Evolutionary conservation across 257 asterid genomes (phyloP).

Genomic region (Catharanthus roseus): DNA sequence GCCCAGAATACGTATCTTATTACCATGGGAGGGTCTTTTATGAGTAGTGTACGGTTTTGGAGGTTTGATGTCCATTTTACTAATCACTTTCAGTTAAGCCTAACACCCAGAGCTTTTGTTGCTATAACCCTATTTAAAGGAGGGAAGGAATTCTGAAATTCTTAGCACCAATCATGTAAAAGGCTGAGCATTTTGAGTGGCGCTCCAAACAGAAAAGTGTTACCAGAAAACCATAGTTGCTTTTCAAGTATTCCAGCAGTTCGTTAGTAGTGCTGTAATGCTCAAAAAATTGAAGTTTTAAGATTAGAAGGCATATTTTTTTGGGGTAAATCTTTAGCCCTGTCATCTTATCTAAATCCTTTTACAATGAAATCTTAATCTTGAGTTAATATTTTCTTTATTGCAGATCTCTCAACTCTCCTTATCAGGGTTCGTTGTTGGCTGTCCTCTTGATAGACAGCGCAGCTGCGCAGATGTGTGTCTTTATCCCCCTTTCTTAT

Average conservation of each 20-base stretch:
- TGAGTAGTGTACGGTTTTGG: not conserved
- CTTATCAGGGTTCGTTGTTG: slow-evolving; percentile 53
- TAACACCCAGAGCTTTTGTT: not conserved
- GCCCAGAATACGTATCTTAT: too few species aligned
- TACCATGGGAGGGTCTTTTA: not conserved
- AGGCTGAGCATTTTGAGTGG: not conserved
- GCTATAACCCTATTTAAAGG: not conserved
- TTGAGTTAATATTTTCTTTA: not conserved
- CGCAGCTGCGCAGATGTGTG: slow-evolving; percentile 34
- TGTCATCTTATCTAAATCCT: not conserved
- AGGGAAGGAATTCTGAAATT: not conserved
- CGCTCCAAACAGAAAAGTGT: not conserved
- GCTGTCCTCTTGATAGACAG: slow-evolving; percentile 54
- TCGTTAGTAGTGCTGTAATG: not conserved
- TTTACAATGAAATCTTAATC: not conserved
- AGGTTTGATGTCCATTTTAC: not conserved
- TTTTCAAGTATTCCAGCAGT: not conserved
- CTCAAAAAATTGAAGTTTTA: not conserved
- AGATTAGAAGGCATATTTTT: not conserved
- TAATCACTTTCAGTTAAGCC: not conserved
- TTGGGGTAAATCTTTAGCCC: too few species aligned
- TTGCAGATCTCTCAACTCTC: slow-evolving; percentile 66
- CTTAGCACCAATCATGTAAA: not conserved
- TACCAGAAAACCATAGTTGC: not conserved
- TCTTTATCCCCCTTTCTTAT: not conserved